Evolutionary conservation across 108 stramenopile genomes (phyloP).

Genomic region (Fragilariopsis cylindrus): DNA sequence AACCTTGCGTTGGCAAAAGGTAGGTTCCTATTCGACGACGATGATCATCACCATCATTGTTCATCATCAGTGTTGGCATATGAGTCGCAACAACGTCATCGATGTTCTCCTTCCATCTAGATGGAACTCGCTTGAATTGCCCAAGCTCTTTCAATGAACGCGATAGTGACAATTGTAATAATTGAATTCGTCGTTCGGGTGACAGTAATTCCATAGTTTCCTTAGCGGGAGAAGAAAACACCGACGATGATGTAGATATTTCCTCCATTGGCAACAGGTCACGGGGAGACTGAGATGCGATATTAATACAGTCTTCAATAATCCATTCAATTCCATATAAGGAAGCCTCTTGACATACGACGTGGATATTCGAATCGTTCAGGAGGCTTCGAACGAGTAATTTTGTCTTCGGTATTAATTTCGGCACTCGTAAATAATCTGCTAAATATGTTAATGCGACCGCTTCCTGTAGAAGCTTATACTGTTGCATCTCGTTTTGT

Average conservation of each 20-base stretch:
- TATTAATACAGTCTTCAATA: background rate
- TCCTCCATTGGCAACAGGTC: background rate
- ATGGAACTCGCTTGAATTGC: constrained; percentile 6
- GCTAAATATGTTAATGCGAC: constrained; percentile 4
- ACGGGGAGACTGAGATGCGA: background rate
- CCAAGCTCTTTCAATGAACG: background rate
- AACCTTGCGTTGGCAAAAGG: background rate
- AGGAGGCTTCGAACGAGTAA: background rate
- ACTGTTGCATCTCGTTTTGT: background rate
- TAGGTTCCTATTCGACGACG: background rate
- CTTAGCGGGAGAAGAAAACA: background rate
- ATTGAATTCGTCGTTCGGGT: background rate
- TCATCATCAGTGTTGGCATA: background rate
- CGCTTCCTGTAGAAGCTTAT: background rate
- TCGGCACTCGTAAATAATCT: constrained; percentile 1
- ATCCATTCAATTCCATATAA: constrained; percentile 14
- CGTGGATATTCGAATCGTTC: background rate
- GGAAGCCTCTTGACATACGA: constrained; percentile 2
- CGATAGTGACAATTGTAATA: background rate
- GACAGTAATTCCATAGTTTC: background rate
- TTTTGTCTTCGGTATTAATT: background rate
- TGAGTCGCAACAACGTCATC: constrained; percentile 2
- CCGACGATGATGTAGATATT: background rate
- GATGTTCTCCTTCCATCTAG: constrained; percentile 7
- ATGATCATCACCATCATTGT: background rate